Evolutionary conservation across 2,329 filamentous ascomycete species (phyloP), one percentile per base, ranked within the genome.

Genomic region (Aspergillus brunneoviolaceus): DNA sequence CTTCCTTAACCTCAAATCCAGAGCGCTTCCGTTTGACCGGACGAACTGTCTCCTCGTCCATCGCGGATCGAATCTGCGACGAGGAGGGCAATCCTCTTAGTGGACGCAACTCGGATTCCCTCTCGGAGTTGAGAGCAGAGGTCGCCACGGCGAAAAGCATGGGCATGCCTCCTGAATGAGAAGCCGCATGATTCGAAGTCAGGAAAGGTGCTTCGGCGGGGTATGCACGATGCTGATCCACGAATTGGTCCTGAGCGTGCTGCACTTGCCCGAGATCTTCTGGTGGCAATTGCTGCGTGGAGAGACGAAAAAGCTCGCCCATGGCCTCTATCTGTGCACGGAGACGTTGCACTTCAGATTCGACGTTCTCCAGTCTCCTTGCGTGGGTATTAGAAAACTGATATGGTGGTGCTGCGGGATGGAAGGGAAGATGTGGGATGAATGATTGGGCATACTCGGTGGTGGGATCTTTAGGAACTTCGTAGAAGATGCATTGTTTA

Each of bases 401-500:
- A 16, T 42, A 16, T 9, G 16, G 14, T 12, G 16, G 16, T 19
- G 14, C 16, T 45, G 39, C 39, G 6, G 33, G 33, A 29, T 29
- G 27, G 27, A 45, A 16, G 39, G 6, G 39, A 45, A 2, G 14
- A 3, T 9, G 16, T 7, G 39, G 5, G 5, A 45, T 45, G 14
- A 9, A 19, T 16, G n/a, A 45, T 45, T 10, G 39, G 16, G 6
- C 70, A 23, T 67, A 75, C 73, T 70, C 65, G 3, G 60, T 60
- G 9, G 66, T 55, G 2, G 71, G 70, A 49, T 74, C 71, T 55
- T 69, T 73, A 0, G 75, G 74, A 12, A 69, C 64, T 19, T 75
- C 72, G 47, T 75, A 74, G 60, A 76, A 76, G 0, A 75, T 60
- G 23, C 75, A 77, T 64, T 66, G 66, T n/a, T 74, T 76, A 11